Evolutionary conservation across 1,284 basidiomycete genomes (phyloP), one percentile per base, ranked within the genome.

Genomic region (Leccinum subrobustum): DNA sequence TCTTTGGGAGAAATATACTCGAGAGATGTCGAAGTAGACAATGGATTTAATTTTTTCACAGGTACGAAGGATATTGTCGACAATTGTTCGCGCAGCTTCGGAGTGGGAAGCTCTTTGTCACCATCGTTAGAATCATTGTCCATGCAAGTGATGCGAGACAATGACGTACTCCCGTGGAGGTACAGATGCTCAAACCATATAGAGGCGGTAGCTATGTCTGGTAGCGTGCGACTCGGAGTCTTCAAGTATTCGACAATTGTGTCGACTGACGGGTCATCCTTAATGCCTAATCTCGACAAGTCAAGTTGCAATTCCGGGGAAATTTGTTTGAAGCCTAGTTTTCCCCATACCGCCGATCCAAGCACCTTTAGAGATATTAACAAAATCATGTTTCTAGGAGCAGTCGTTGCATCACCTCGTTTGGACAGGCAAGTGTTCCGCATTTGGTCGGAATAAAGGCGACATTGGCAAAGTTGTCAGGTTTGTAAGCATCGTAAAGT

Each of bases 311-410:
- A n/a, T 2, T 52, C 16, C 0, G 58, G 54, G 6, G 51, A 50
- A 27, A 18, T 44, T 27, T 60, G 62, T n/a, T 71, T 58, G 59
- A 73, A 72, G 4, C 71, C 69, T 14, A 70, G 42, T 8, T 56
- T 52, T 35, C 56, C 63, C 71, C 69, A 73, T 3, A 54, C 14
- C 2, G 58, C 6, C 6, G 61, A 66, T 18, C 23, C 56, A 31
- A 69, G 63, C 7, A 73, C 71, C 71, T 70, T 31, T 14, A 20
- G 16, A 31, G 1, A 42, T 27, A 58, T 64, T 23, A 59, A n/a
- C 2, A 3, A 52, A 6, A 47, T 7, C 6, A 29, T 6, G 3
- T 4, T 7, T 11, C 39, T 9, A 9, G 20, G 12, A 31, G 12
- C 9, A 31, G 35, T 44, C 2, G 6, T 58, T 14, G 14, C 8